Percentiles rank a stretch among this genome's conserved stretches.
These are phyloP conservation scores for Fomitopsis schrenkii DNA, from an alignment of 1,284 basidiomycete genomes.

Conservation along the genomic window DNA sequence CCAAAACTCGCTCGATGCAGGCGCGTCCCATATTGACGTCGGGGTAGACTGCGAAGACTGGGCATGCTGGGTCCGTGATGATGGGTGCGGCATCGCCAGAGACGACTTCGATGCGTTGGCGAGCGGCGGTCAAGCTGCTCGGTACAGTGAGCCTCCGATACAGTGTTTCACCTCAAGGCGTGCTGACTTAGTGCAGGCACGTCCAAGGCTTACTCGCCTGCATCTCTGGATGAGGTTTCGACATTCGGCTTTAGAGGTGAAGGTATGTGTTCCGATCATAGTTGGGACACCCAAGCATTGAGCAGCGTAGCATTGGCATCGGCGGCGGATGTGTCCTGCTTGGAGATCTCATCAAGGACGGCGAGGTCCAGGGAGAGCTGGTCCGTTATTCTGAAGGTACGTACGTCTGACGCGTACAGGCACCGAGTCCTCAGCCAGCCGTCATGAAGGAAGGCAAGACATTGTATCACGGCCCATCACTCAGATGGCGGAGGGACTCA, in stretches of 20 bases:
- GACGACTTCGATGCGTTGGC: constrained; percentile 55
- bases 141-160: constrained; percentile 56
- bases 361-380: constrained; percentile 52
- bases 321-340: constrained; percentile 65
- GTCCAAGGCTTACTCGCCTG: constrained; percentile 61
- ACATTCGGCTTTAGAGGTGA: constrained; percentile 89
- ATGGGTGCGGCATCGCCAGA: constrained; percentile 71
- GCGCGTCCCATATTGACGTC: constrained; percentile 55
- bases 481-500: constrained; percentile 65
- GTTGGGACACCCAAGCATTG: background rate
- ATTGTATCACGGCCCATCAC: constrained; percentile 69
- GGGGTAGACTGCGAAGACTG: constrained; percentile 67
- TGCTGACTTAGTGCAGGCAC: constrained; percentile 41
- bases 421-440: background rate
- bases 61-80: constrained; percentile 80
- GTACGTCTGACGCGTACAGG: background rate
- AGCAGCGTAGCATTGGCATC: constrained; percentile 71
- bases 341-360: constrained; percentile 78
- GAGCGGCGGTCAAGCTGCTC: constrained; percentile 42
- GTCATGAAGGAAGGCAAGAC: constrained; percentile 52
- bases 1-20: constrained; percentile 81
- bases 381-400: constrained; percentile 75
- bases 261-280: constrained; percentile 44
- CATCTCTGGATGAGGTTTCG: constrained; percentile 45
- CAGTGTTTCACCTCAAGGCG: background rate